Evolutionary conservation across 2,329 filamentous ascomycete species (phyloP).

Genomic region (Fusarium tupiense): DNA sequence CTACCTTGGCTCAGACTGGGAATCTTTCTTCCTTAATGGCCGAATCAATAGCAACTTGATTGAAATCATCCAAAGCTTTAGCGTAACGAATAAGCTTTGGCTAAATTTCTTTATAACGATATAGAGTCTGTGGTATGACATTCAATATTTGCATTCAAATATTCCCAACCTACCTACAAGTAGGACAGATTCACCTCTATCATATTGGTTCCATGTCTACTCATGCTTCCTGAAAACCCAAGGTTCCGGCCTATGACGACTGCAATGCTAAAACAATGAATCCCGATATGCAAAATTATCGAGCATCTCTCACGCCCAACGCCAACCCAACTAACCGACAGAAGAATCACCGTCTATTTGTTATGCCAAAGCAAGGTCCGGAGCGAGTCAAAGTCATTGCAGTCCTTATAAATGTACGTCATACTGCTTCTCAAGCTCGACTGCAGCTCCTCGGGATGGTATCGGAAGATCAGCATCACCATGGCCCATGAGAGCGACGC

Average conservation of each 20-base stretch:
- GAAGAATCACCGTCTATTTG: conserved; percentile 55
- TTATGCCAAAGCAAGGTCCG: conserved; percentile 90
- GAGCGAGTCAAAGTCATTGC: conserved; percentile 88
- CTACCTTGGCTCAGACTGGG: not conserved
- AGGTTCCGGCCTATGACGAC: conserved; percentile 5
- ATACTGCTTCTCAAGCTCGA: conserved; percentile 92
- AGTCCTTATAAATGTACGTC: conserved; percentile 95
- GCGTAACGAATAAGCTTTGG: not conserved
- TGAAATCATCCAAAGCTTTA: not conserved
- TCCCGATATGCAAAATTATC: conserved; percentile 29
- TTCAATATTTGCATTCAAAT: not conserved
- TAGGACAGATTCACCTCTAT: conserved; percentile 10
- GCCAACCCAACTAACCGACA: conserved; percentile 31
- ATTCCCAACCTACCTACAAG: not conserved
- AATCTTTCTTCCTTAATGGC: not conserved
- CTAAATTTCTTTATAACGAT: not conserved
- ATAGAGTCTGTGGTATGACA: not conserved
- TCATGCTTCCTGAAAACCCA: conserved; percentile 20
- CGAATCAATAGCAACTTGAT: not conserved
- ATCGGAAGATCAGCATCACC: conserved; percentile 95
- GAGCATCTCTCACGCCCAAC: conserved; percentile 18
- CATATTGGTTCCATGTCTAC: conserved; percentile 17
- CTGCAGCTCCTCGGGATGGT: conserved; percentile 91
- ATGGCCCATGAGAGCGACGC: conserved; percentile 89
- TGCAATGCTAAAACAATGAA: conserved; percentile 11